These are phyloP conservation scores for Pelargonium cotyledonis DNA, from an alignment of 441 rosid species.

Conservation along the genomic window DNA sequence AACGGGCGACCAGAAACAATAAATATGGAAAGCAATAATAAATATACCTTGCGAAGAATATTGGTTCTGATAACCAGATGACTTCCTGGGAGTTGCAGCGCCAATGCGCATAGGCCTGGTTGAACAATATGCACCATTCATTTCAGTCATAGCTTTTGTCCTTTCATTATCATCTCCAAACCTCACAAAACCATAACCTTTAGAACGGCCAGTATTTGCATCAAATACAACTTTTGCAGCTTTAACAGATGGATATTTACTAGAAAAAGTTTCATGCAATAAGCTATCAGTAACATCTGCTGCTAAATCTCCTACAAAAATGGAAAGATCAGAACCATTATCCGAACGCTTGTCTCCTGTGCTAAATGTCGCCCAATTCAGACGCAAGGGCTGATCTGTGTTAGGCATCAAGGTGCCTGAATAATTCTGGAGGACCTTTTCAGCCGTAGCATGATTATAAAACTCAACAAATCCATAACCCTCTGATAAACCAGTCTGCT, in stretches of 20 bases:
- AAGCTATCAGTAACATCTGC: constrained; percentile 76
- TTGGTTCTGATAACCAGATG: constrained; percentile 67
- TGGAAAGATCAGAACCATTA: constrained; percentile 74
- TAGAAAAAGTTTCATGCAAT: constrained; percentile 56
- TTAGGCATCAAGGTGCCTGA: constrained; percentile 57
- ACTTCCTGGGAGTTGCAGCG: constrained; percentile 87
- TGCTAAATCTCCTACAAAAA: constrained; percentile 90
- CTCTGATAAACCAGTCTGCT: constrained; percentile 71
- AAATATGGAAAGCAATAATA: not conserved
- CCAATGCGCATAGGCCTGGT: constrained; percentile 94
- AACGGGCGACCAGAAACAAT: not conserved
- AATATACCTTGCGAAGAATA: constrained; percentile 42
- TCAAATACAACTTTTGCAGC: constrained; percentile 86
- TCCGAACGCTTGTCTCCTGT: constrained; percentile 77
- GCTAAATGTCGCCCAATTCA: constrained; percentile 94
- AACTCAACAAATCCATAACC: constrained; percentile 95
- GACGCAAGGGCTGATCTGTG: constrained; percentile 70
- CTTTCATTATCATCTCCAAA: constrained; percentile 81
- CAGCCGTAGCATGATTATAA: constrained; percentile 62
- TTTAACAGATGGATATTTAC: constrained; percentile 71
- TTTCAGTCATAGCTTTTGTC: constrained; percentile 74
- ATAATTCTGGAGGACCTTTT: constrained; percentile 64
- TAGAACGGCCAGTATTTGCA: constrained; percentile 77
- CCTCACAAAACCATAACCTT: constrained; percentile 94
- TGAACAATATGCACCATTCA: constrained; percentile 81